Evolutionary conservation across 768 basidiomycete genomes (phyloP), one percentile per base, ranked within the genome.

Genomic region (Podaxis rugospora): DNA sequence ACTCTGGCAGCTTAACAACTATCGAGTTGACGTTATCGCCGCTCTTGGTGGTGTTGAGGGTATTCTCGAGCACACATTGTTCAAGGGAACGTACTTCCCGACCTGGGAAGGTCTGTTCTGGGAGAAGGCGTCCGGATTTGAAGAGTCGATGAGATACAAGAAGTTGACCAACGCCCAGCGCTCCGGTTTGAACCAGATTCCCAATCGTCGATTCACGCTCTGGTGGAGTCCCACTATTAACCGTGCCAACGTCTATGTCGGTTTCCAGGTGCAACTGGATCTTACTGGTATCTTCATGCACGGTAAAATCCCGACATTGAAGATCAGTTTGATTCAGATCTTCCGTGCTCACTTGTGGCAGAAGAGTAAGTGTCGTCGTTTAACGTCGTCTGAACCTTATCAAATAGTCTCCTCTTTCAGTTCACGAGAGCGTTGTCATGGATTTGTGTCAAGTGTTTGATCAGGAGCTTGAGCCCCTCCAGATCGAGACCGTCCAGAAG

Each of bases 261-360:
- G 97, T 85, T 99, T 99, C 92, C 97, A 98, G 73, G 97, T 99
- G 18, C 96, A 98, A 69, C 84, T 99, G 50, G 97, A 99, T 82
- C 75, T 99, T 64, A 99, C 97, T 13, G 95, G 94, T 69, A 94
- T 95, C 63, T 95, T 96, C 82, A 95, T 93, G 90, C 95, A 97
- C 75, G 96, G 96, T 68, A 98, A 99, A 79, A 96, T 98, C 64
- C 95, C 95, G 11, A 97, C 95, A 2, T 78, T 98, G 66, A 98
- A 98, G 80, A 99, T 99, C 78, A 95, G 92, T 75, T 86, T 98
- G 78, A 99, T 99, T 67, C 97, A 98, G 70, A 97, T 99, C 68
- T 98, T 99, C 93, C 92, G 97, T 80, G 97, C 97, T 44, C 97
- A 99, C 75, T 85, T 99, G 78, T 98, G 97, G 97, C 97, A 99